Conservation (phyloP, 257 asterid species). For the Capsicum rhomboideum region DNA sequence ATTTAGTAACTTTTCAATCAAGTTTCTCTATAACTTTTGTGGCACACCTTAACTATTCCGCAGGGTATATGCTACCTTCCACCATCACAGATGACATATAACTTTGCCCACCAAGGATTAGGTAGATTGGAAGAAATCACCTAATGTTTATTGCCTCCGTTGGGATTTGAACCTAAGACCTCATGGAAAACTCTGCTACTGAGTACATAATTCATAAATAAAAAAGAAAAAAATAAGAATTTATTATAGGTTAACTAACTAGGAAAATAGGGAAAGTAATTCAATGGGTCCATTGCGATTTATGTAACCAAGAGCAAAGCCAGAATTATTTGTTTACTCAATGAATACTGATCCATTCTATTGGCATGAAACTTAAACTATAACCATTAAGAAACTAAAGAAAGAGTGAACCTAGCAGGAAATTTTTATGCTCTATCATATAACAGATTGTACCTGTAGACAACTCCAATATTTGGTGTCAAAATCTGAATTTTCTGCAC, state of each 20-base stretch:
- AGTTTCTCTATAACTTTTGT: neutral
- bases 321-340: neutral
- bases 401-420: neutral
- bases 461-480: constrained; percentile 97
- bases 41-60: neutral
- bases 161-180: neutral
- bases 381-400: neutral
- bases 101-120: neutral
- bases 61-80: no score
- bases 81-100: no score
- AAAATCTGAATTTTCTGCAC: constrained; percentile 91
- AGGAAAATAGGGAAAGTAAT: neutral
- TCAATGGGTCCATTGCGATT: neutral
- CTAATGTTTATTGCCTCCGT: neutral
- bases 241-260: neutral
- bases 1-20: neutral
- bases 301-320: neutral
- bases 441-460: constrained; percentile 60
- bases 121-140: neutral
- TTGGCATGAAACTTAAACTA: neutral
- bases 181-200: neutral
- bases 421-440: neutral
- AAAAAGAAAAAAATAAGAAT: neutral
- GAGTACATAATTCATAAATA: neutral
- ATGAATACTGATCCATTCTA: neutral